Evolutionary conservation across 2,329 filamentous ascomycete species (phyloP).

Genomic region (Ceratocystis harringtonii): DNA sequence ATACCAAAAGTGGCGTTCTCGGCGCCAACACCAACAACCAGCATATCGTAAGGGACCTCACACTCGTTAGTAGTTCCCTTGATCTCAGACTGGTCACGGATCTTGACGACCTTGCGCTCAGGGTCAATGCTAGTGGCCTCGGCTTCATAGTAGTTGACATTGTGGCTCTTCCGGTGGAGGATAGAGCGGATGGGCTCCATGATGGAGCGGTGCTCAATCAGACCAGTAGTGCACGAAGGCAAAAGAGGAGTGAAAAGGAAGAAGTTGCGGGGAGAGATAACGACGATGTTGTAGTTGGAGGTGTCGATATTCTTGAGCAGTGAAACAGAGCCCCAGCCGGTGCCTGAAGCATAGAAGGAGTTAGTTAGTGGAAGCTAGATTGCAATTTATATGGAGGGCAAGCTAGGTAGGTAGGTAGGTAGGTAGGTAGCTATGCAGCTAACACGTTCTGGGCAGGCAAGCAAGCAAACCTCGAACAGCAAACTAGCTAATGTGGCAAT

Average conservation of each 20-base stretch:
- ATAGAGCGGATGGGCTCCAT: slow-evolving; percentile 98
- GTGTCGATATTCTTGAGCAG: slow-evolving; percentile 97
- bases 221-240: slow-evolving; percentile 91
- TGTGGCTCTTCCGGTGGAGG: slow-evolving; percentile 81
- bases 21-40: slow-evolving; percentile 90
- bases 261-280: slow-evolving; percentile 97
- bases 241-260: slow-evolving; percentile 98
- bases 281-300: slow-evolving; percentile 96
- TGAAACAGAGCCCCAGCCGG: slow-evolving; percentile 89
- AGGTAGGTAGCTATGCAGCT: no score
- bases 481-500: no score
- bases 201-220: slow-evolving; percentile 97
- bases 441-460: no score
- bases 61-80: slow-evolving; percentile 70
- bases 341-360: slow-evolving; percentile 42
- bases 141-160: slow-evolving; percentile 94
- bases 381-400: slow-evolving; percentile 20
- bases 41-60: slow-evolving; percentile 93
- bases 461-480: no score
- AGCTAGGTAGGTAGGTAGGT: no score
- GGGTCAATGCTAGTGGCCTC: slow-evolving; percentile 92
- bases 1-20: slow-evolving; percentile 99
- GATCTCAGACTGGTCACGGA: slow-evolving; percentile 85
- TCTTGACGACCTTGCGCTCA: slow-evolving; percentile 72
- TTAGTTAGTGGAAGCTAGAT: not conserved